Conservation (phyloP, 768 basidiomycete genomes). For the Guyanaporus albipodus region DNA sequence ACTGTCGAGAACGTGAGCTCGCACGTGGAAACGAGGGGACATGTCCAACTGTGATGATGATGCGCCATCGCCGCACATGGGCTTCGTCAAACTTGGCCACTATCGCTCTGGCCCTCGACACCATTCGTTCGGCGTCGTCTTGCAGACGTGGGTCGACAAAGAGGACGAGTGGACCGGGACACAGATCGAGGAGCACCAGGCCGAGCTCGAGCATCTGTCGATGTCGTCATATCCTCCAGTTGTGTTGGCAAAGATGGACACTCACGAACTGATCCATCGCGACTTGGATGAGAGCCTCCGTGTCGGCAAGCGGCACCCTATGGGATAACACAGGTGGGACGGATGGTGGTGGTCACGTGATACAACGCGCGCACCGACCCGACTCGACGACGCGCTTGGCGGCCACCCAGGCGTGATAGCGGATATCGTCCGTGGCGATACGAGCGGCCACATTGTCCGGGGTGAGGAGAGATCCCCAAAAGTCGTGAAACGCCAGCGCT, state of each 20-base stretch:
- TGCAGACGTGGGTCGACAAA: constrained; percentile 50
- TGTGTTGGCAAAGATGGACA: neutral
- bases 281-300: constrained; percentile 15
- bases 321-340: too few species aligned
- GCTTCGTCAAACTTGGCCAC: constrained; percentile 39
- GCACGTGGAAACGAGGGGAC: neutral
- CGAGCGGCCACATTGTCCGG: constrained; percentile 30
- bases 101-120: constrained; percentile 40
- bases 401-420: constrained; percentile 35
- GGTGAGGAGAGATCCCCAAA: constrained; percentile 33
- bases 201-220: constrained; percentile 52
- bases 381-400: constrained; percentile 29
- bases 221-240: too few species aligned
- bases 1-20: constrained; percentile 30
- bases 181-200: constrained; percentile 39
- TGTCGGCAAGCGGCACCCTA: constrained; percentile 15
- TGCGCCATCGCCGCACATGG: constrained; percentile 35
- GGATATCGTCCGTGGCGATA: constrained; percentile 24
- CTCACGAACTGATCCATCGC: constrained; percentile 32
- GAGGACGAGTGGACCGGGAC: constrained; percentile 45
- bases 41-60: constrained; percentile 47
- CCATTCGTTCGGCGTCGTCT: constrained; percentile 36
- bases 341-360: neutral
- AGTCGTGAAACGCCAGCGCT: constrained; percentile 34
- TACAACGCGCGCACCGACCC: constrained; percentile 9